Evolutionary conservation across 2,329 filamentous ascomycete species (phyloP), one percentile per base, ranked within the genome.

Genomic region (Verticillium alfalfae): DNA sequence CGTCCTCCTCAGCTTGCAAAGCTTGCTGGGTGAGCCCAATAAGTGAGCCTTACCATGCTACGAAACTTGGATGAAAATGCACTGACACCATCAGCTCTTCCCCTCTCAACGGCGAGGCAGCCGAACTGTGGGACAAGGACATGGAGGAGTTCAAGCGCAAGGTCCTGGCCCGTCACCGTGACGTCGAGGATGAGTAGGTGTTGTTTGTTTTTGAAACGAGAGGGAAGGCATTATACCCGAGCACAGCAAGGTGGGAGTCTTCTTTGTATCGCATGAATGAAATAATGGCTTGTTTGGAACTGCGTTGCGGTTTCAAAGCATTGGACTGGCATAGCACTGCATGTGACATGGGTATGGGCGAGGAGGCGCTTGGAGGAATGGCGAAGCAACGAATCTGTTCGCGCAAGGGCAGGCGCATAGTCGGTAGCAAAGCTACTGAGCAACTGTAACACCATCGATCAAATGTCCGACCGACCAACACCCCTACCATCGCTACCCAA

Each of bases 21-120:
- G 93, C 76, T 80, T 99, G 71, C 84, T 99, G 37, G 95, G 94
- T 34, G 95, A 99, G 78, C 95, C 95, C 39, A 99, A 99, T 80
- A 99, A 99, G 95, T 98, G 80, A 76, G 91, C 79, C 55, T 22
- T 45, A 61, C 34, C 15, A 18, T 26, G 37, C 26, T 37, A 52
- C 36, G 34, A 58, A 37, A 52, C 26, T 22, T n/a, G 16, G 26
- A n/a, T 6, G 5, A 52, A 34, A 31, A 34, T 18, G 5, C 31
- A 38, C 37, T 55, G 18, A 56, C 58, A 15, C 52, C 22, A 31
- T 55, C 62, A 98, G 94, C 76, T 87, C 95, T 63, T 97, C 92
- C 67, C 95, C 95, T 2, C 81, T 99, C 66, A 99, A 99, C 70
- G 96, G 93, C 63, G 93, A 99, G 76, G 95, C 95, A 36, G 95